Base-by-base conservation (phyloP, 331 rosid genomes). In the Arachis monticola region DNA sequence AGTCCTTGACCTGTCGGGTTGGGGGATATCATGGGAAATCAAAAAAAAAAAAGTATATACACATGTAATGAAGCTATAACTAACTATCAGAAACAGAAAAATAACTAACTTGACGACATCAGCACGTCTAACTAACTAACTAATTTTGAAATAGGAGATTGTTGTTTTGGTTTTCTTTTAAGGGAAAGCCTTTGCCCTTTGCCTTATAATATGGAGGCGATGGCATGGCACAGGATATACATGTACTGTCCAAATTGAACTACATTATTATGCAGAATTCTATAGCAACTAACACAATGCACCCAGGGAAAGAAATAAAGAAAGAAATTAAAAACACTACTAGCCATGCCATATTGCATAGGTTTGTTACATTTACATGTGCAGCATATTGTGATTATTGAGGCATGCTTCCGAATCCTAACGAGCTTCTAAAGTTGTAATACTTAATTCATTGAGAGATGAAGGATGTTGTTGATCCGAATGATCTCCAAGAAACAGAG, bases 361-460 rank as follows among this genome's bases (percentile, higher is more conserved):
- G 38, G 35, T 61, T 61, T 35, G 66, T 5, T 61, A 61, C 66
- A 35, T 50, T 5, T 32, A 61, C 66, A 35, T 50, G n/a, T 50
- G 40, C 13, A 48, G 53, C 22, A 22, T 1, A 66, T 9, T 51
- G 7, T 5, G 31, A 52, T 52, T 38, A 70, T 38, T 56, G 40
- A 44, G 47, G 27, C 13, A 60, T n/a, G 46, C 30, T 48, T 53
- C 30, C 45, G 66, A 78, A 6, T 53, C 30, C 45, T 70, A 78
- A 6, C 82, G 74, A 41, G 84, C 82, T 66, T 75, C 84, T 8
- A 81, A 31, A 45, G 51, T 1, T 57, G 82, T 66, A 5, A 75
- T 14, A 11, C 72, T 78, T 27, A 75, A 14, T 10, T 85, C 75
- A 7, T 85, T 81, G 60, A 75, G 53, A 47, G 72, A 62, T 35